These are phyloP conservation scores for Podosphaera leucotricha DNA, from an alignment of 2,329 filamentous ascomycete species.

Conservation along the genomic window DNA sequence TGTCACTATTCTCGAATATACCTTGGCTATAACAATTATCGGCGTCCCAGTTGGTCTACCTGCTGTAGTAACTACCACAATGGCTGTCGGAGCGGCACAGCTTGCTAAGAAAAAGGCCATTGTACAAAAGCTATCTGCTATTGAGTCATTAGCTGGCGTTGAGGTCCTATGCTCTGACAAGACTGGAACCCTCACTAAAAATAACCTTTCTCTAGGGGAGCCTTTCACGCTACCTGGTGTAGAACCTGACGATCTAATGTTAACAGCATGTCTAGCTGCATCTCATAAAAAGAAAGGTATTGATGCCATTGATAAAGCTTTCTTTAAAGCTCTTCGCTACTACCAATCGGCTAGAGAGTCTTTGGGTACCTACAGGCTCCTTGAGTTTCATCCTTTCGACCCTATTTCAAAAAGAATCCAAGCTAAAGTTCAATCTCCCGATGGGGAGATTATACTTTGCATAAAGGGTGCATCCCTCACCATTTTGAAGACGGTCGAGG, in stretches of 20 bases:
- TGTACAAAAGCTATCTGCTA: conserved; percentile 77
- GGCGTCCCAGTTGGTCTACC: conserved; percentile 85
- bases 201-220: conserved; percentile 72
- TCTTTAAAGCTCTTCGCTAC: conserved; percentile 62
- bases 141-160: conserved; percentile 77
- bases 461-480: conserved; percentile 81
- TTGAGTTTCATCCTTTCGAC: conserved; percentile 74
- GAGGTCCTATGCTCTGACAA: conserved; percentile 91
- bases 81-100: conserved; percentile 82
- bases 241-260: conserved; percentile 70
- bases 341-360: conserved; percentile 66
- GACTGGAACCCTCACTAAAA: conserved; percentile 82
- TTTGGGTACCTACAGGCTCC: conserved; percentile 61
- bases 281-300: conserved; percentile 92
- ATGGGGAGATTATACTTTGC: conserved; percentile 66
- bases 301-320: conserved; percentile 85
- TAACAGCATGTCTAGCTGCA: conserved; percentile 72
- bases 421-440: conserved; percentile 59
- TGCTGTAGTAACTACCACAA: conserved; percentile 80
- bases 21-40: conserved; percentile 71
- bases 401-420: conserved; percentile 85
- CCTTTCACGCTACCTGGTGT: conserved; percentile 66
- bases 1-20: conserved; percentile 59
- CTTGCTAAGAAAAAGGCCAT: conserved; percentile 84
- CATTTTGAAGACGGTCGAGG: conserved; percentile 68